phyloP scores from a whole-genome alignment of 2,329 filamentous ascomycete species.

The Hyphodiscus sp. region DNA sequence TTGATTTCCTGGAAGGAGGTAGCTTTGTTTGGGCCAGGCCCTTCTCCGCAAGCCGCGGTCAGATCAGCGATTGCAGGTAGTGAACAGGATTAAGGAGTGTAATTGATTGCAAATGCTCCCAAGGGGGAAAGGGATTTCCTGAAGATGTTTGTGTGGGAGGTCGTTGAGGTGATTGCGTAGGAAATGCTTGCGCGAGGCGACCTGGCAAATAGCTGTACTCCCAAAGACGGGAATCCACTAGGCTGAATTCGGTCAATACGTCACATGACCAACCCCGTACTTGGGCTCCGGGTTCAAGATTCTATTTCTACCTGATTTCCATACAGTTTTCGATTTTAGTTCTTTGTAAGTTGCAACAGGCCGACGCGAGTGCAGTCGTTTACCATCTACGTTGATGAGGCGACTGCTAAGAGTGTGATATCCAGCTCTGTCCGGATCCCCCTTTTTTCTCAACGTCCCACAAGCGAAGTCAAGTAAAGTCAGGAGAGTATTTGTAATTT shows the following conservation, averaged over 20 bases:
- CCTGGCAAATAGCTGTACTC: background rate
- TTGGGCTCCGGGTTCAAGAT: no score
- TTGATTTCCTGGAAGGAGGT: background rate
- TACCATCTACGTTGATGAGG: background rate
- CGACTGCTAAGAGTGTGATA: background rate
- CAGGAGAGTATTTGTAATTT: background rate
- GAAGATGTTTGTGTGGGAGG: slow-evolving; percentile 5
- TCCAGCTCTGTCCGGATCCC: background rate
- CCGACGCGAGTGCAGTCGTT: no score
- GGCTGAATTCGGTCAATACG: background rate
- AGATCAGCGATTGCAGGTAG: slow-evolving; percentile 18
- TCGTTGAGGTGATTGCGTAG: background rate
- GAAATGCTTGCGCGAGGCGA: slow-evolving; percentile 1
- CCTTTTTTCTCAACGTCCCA: background rate
- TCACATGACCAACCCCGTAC: background rate
- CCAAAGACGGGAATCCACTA: no score
- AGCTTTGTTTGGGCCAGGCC: slow-evolving; percentile 23
- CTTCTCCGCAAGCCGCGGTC: slow-evolving; percentile 19
- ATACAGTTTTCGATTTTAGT: no score
- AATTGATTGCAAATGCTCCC: slow-evolving; percentile 16
- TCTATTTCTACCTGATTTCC: no score
- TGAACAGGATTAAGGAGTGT: slow-evolving; percentile 16
- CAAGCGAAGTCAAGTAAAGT: background rate
- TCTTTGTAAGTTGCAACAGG: no score
- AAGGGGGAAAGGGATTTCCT: slow-evolving; percentile 13